Base-by-base conservation (phyloP, 148 eudicot species). In the Dysphania ambrosioides region DNA sequence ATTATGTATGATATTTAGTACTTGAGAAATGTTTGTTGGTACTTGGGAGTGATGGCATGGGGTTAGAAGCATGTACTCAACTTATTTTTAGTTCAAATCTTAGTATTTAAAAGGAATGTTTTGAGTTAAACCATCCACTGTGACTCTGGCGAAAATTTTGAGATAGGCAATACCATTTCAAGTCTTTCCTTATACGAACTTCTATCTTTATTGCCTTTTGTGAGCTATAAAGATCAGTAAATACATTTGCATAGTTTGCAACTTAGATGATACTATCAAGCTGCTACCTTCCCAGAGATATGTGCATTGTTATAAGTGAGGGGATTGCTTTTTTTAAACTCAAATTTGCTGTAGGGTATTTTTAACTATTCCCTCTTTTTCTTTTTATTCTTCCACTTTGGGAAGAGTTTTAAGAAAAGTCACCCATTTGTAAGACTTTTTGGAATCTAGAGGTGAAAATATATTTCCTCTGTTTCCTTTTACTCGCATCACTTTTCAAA, bases 11-110 rank as follows among this genome's bases (percentile, higher is more conserved):
- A 40, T 24, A 44, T 12, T 70, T 66, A 36, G 23, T 41, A 12
- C 23, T 40, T 60, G n/a, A 23, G 35, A 67, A 30, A 24, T 31
- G 21, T 32, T 34, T 32, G 63, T 21, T 68, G n/a, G n/a, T n/a
- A n/a, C n/a, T n/a, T n/a, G 73, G n/a, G 56, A n/a, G 56, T 64
- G 72, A 24, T 44, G 32, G 19, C 35, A 53, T 38, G 36, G 27
- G 51, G 23, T 51, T 62, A 24, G 34, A 74, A 47, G 59, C 18
- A 64, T 64, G 38, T 68, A 34, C n/a, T 23, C 38, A 24, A n/a
- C n/a, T n/a, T n/a, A n/a, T n/a, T n/a, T n/a, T n/a, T n/a, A n/a
- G n/a, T n/a, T n/a, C n/a, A n/a, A 2, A n/a, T 32, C n/a, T 7
- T n/a, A 63, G 56, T 51, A 11, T 31, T 49, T 12, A 4, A n/a